phyloP scores from a whole-genome alignment of 495 filamentous ascomycete genomes.

The Penicillium robsamsonii region DNA sequence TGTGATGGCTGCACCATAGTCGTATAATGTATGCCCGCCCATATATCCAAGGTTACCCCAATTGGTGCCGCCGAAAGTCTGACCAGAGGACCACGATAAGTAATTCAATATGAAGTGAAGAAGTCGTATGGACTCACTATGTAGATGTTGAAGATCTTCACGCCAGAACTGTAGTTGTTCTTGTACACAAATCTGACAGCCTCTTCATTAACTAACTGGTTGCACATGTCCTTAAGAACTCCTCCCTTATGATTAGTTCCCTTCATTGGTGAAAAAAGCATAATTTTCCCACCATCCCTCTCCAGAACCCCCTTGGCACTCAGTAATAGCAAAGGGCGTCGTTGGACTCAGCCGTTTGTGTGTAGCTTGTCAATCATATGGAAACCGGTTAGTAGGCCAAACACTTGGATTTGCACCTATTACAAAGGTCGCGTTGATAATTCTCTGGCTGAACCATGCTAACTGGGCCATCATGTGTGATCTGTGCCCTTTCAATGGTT shows the following conservation, averaged over 20 bases:
- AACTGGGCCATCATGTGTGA: slow-evolving; percentile 69
- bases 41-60: slow-evolving; percentile 75
- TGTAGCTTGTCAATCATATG: slow-evolving; percentile 37
- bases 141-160: slow-evolving; percentile 59
- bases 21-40: slow-evolving; percentile 65
- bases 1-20: slow-evolving; percentile 61
- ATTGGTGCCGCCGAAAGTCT: slow-evolving; percentile 66
- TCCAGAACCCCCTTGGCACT: slow-evolving; percentile 30
- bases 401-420: slow-evolving; percentile 38
- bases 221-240: slow-evolving; percentile 56
- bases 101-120: slow-evolving; percentile 1
- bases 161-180: slow-evolving; percentile 62
- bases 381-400: slow-evolving; percentile 45
- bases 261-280: not conserved
- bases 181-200: slow-evolving; percentile 73
- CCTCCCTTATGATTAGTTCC: slow-evolving; percentile 53
- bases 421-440: too few relatives aligned
- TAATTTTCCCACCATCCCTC: slow-evolving; percentile 12
- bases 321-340: slow-evolving; percentile 61
- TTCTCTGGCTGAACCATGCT: slow-evolving; percentile 74
- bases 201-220: slow-evolving; percentile 56
- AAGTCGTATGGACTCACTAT: slow-evolving; percentile 46
- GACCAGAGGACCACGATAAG: not conserved
- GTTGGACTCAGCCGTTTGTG: slow-evolving; percentile 54
- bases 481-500: slow-evolving; percentile 64